Base-by-base conservation (phyloP, 352 stramenopile genomes). In the Globisporangium splendens region DNA sequence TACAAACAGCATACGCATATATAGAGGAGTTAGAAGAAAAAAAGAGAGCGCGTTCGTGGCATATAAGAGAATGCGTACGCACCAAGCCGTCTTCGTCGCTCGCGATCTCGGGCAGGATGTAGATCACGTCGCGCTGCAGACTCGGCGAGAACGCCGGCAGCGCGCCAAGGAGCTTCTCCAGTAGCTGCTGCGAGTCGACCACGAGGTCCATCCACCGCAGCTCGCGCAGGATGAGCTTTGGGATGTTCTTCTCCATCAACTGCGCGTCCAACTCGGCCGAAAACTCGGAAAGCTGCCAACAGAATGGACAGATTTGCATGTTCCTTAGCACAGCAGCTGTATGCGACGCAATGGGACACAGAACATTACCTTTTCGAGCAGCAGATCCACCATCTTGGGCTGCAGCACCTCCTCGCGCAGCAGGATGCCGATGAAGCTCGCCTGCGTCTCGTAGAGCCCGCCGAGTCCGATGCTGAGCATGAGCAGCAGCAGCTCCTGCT, bases 101-200 rank as follows among this genome's bases (percentile, higher is more conserved):
- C 6, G 76, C 73, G 46, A 89, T 74, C 53, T 89, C 79, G 3
- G 79, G 79, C 20, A 89, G 38, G 52, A 89, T 82, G 59, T 83
- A 83, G 62, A 89, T 87, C 46, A 89, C 66, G 21, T 89, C 77
- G n/a, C 67, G 68, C 56, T 86, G 79, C 20, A 87, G 61, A 39
- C 63, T 66, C 38, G 69, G 21, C 6, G 73, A 64, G 47, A 85
- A 84, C 21, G 70, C 69, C 6, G 64, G 70, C 24, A 88, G 49
- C n/a, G 75, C 65, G 8, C 57, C 65, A 17, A 86, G 56, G 12
- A 88, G 69, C 61, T 86, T 80, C 47, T 84, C 70, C 12, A 83
- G 47, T 1, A 86, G 68, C 48, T 84, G 70, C 15, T 50, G 35
- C 24, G 75, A 65, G 44, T 83, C 69, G 1, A 77, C 62, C 21